Evolutionary conservation across 768 basidiomycete species (phyloP).

Genomic region (Boletus reticuloceps): DNA sequence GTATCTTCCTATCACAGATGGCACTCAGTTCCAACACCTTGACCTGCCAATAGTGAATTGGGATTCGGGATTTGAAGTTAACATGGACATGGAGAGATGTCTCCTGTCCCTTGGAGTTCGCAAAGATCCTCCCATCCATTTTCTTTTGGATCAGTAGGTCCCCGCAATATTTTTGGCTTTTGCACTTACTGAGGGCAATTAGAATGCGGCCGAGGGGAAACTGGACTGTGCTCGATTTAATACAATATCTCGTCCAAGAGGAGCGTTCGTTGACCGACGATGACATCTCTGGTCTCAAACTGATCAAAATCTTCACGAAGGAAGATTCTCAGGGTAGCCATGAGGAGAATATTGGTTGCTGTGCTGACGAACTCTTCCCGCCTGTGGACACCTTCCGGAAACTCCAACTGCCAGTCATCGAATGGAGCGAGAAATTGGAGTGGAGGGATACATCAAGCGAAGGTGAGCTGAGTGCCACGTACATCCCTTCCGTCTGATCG

Average conservation of each 20-base stretch:
- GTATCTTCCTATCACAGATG: conserved; percentile 78
- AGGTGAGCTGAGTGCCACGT: conserved; percentile 44
- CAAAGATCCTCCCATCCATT: neutral
- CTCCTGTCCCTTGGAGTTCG: conserved; percentile 2
- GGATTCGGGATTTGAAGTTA: conserved; percentile 37
- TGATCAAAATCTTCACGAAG: conserved; percentile 10
- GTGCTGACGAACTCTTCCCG: conserved; percentile 78
- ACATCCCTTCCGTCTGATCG: neutral
- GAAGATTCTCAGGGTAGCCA: conserved; percentile 1
- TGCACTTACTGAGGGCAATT: neutral
- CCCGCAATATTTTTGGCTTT: neutral
- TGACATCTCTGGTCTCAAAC: neutral
- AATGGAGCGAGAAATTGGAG: conserved; percentile 71
- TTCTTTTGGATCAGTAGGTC: neutral
- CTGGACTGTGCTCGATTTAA: neutral
- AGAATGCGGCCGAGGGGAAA: neutral
- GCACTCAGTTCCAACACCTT: conserved; percentile 25
- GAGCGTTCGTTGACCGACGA: neutral
- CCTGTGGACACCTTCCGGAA: conserved; percentile 65
- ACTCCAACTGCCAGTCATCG: conserved; percentile 73
- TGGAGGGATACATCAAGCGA: conserved; percentile 81
- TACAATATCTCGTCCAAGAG: neutral
- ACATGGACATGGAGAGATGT: neutral
- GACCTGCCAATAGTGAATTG: neutral
- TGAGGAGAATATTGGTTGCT: conserved; percentile 44